phyloP scores from a whole-genome alignment of 345 rosid genomes.

The Cardamine occulta region DNA sequence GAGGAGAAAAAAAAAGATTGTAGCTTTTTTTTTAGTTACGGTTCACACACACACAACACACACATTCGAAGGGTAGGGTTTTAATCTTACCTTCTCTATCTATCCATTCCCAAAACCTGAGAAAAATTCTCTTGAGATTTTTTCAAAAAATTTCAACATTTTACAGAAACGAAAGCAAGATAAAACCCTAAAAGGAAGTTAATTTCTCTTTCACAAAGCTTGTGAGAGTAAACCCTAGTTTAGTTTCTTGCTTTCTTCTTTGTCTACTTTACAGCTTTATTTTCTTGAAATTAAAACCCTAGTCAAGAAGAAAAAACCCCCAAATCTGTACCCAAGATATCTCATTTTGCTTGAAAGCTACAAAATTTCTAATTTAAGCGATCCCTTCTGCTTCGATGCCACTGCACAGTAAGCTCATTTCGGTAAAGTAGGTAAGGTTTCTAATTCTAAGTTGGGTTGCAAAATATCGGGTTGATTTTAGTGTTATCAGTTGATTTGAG shows the following conservation, averaged over 20 bases:
- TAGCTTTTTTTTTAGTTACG: conserved; percentile 43
- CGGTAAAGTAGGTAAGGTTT: conserved; percentile 53
- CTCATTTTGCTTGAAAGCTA: conserved; percentile 40
- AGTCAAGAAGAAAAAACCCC: conserved; percentile 21
- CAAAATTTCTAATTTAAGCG: conserved; percentile 16
- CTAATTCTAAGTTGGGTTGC: conserved; percentile 30
- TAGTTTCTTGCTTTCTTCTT: conserved; percentile 36
- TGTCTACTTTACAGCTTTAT: conserved; percentile 38
- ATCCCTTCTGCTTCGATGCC: conserved; percentile 52
- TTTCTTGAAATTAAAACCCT: conserved; percentile 43
- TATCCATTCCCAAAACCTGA: conserved; percentile 44
- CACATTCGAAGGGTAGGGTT: conserved; percentile 62
- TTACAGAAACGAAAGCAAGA: conserved; percentile 34
- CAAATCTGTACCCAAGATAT: conserved; percentile 42
- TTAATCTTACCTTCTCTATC: conserved; percentile 56
- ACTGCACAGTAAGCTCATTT: conserved; percentile 53
- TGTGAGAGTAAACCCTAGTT: conserved; percentile 40
- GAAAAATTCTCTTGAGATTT: conserved; percentile 52
- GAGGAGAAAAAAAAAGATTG: conserved; percentile 23
- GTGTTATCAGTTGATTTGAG: conserved; percentile 20
- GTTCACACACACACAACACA: conserved; percentile 44
- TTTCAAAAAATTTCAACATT: conserved; percentile 39
- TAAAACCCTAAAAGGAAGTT: conserved; percentile 47
- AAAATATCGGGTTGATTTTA: conserved; percentile 12
- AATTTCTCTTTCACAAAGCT: conserved; percentile 24